Conservation (phyloP, 306 rosid species). For the Betula pendula region DNA sequence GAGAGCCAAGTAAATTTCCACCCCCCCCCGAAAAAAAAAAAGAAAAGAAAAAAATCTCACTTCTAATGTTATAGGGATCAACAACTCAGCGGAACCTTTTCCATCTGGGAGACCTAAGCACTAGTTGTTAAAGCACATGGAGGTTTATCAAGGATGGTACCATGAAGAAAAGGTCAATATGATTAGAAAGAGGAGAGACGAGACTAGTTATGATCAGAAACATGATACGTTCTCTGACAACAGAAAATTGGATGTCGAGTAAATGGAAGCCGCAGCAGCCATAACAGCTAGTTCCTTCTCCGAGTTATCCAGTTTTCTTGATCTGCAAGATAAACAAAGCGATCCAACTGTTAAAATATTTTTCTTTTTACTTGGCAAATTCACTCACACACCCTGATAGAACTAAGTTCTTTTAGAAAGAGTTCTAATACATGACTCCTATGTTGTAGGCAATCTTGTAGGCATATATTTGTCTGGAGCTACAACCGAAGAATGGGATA, state of each 20-base stretch:
- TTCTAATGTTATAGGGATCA: conserved; percentile 40
- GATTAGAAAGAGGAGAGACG: conserved; percentile 14
- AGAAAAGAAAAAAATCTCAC: conserved; percentile 3
- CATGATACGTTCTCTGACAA: conserved; percentile 51
- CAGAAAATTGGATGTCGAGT: conserved; percentile 84
- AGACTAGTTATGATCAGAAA: conserved; percentile 28
- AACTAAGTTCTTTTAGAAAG: neutral
- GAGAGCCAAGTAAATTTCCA: conserved; percentile 3
- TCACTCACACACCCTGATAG: neutral
- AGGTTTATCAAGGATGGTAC: conserved; percentile 6
- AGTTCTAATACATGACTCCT: neutral
- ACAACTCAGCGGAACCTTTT: conserved; percentile 20
- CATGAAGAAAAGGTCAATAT: conserved; percentile 5
- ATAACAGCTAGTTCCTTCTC: conserved; percentile 77
- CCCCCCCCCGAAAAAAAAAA: neutral
- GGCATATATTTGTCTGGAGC: neutral
- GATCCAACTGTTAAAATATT: neutral
- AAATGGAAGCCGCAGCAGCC: conserved; percentile 97
- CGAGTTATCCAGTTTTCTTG: conserved; percentile 43
- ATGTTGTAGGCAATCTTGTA: neutral
- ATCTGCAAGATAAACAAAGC: conserved; percentile 36
- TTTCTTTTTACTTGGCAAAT: neutral
- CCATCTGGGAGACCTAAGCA: conserved; percentile 19
- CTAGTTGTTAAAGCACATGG: conserved; percentile 21
- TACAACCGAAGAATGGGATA: neutral